A percentile compares a stretch with the other conserved stretches of the same genome.
Evolutionary conservation across 2,329 filamentous ascomycete species (phyloP).

Genomic region (Dothideomycetes sp.): DNA sequence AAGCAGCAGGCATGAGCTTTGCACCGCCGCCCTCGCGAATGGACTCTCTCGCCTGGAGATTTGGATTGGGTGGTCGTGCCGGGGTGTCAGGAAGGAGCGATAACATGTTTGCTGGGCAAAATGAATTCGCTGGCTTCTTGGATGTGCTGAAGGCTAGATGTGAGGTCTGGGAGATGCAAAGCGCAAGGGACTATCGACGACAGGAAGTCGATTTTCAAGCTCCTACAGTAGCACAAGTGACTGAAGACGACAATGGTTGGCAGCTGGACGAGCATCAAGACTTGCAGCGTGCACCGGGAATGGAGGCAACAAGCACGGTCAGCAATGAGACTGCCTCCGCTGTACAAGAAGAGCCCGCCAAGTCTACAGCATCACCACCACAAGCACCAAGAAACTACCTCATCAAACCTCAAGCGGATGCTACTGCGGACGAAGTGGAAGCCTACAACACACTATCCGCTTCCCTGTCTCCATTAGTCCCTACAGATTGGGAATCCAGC

Average conservation of each 20-base stretch:
- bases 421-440: slow-evolving; percentile 6
- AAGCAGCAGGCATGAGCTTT: slow-evolving; percentile 62
- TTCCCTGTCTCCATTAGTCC: neutral
- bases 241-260: slow-evolving; percentile 2
- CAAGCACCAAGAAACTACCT: slow-evolving; percentile 12
- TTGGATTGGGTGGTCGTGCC: slow-evolving; percentile 25
- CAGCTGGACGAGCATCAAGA: slow-evolving; percentile 15
- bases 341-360: neutral
- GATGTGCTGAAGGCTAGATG: slow-evolving; percentile 67
- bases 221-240: slow-evolving; percentile 12
- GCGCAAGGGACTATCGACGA: slow-evolving; percentile 57
- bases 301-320: slow-evolving; percentile 10
- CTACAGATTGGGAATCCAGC: slow-evolving; percentile 33
- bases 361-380: neutral
- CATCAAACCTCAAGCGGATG: slow-evolving; percentile 6
- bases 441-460: slow-evolving; percentile 4
- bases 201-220: slow-evolving; percentile 33
- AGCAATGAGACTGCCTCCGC: slow-evolving; percentile 3
- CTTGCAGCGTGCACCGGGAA: neutral
- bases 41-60: slow-evolving; percentile 39
- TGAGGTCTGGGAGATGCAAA: slow-evolving; percentile 77
- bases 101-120: slow-evolving; percentile 47
- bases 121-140: slow-evolving; percentile 66
- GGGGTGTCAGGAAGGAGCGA: slow-evolving; percentile 27
- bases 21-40: slow-evolving; percentile 41